Evolutionary conservation across 257 asterid species (phyloP).

Genomic region (Echium plantagineum): DNA sequence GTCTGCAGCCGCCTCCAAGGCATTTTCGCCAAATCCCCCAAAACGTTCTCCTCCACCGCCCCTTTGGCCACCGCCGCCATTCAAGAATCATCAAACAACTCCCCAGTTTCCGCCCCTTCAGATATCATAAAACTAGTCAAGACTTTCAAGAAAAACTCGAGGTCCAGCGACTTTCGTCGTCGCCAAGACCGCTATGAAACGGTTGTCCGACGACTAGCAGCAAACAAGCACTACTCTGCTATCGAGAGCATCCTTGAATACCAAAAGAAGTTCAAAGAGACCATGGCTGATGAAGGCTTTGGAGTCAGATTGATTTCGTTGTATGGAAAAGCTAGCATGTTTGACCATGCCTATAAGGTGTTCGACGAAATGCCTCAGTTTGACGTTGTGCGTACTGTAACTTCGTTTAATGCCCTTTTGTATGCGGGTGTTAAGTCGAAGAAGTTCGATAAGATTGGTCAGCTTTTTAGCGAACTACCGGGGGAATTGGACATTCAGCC

Average conservation of each 20-base stretch:
- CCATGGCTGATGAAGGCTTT: slow-evolving; percentile 11
- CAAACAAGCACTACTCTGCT: slow-evolving; percentile 8
- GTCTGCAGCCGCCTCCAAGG: too few relatives aligned
- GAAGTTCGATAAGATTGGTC: slow-evolving; percentile 13
- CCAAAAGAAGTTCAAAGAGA: slow-evolving; percentile 19
- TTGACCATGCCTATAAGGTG: slow-evolving; percentile 30
- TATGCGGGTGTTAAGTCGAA: slow-evolving; percentile 24
- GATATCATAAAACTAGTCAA: slow-evolving; percentile 10
- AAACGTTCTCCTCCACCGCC: too few relatives aligned
- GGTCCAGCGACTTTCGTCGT: slow-evolving; percentile 20
- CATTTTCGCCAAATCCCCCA: too few relatives aligned
- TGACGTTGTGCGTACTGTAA: slow-evolving; percentile 29
- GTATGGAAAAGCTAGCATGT: slow-evolving; percentile 35
- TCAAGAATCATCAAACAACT: too few relatives aligned
- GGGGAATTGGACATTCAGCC: slow-evolving; percentile 28
- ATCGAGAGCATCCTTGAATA: slow-evolving; percentile 12
- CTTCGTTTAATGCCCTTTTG: slow-evolving; percentile 43
- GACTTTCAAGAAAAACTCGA: slow-evolving; percentile 29
- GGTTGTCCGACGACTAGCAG: slow-evolving; percentile 8
- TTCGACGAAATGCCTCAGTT: slow-evolving; percentile 54
- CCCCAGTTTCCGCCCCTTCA: neutral
- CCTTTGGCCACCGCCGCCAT: too few relatives aligned
- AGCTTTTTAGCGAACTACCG: slow-evolving; percentile 29
- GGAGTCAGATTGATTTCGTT: slow-evolving; percentile 20
- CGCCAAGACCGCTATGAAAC: slow-evolving; percentile 1